A percentile compares a stretch with the other conserved stretches of the same genome.
Conservation (phyloP, 2,329 filamentous ascomycete genomes). For the Westerdykella aurantiaca region DNA sequence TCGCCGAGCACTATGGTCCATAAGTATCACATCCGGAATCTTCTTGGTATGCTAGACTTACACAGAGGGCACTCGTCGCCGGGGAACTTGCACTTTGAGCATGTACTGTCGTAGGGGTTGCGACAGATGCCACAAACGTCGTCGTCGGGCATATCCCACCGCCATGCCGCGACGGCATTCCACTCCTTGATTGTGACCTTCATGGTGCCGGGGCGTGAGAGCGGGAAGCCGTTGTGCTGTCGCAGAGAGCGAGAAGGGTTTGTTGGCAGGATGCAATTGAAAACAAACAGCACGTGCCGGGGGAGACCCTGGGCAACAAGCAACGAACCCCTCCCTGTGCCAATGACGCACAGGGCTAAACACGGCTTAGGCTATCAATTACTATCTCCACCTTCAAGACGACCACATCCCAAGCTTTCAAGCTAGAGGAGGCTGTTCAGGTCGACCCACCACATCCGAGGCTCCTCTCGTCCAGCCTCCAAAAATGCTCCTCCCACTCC, state of each 20-base stretch:
- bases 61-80: conserved; percentile 91
- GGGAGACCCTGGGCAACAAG: conserved; percentile 5
- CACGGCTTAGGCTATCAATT: conserved; percentile 1
- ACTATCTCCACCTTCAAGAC: not conserved
- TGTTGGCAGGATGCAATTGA: conserved; percentile 3
- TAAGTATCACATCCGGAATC: not conserved
- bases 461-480: conserved; percentile 5
- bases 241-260: not conserved
- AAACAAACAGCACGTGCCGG: conserved; percentile 17
- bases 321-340: conserved; percentile 8
- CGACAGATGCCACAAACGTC: conserved; percentile 98
- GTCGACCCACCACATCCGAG: not conserved
- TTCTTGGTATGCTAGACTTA: conserved; percentile 44
- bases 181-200: conserved; percentile 92
- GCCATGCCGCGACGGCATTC: conserved; percentile 93
- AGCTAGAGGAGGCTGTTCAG: not conserved
- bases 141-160: conserved; percentile 95
- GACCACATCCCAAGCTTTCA: conserved; percentile 3
- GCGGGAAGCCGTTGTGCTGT: conserved; percentile 9
- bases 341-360: conserved; percentile 12
- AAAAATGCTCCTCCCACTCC: conserved; percentile 25
- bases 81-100: conserved; percentile 95
- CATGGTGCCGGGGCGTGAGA: conserved; percentile 49
- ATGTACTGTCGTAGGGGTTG: conserved; percentile 95
- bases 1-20: conserved; percentile 52